These are phyloP conservation scores for Barnettozyma botsteinii DNA, from an alignment of 805 yeast genomes.

Conservation along the genomic window DNA sequence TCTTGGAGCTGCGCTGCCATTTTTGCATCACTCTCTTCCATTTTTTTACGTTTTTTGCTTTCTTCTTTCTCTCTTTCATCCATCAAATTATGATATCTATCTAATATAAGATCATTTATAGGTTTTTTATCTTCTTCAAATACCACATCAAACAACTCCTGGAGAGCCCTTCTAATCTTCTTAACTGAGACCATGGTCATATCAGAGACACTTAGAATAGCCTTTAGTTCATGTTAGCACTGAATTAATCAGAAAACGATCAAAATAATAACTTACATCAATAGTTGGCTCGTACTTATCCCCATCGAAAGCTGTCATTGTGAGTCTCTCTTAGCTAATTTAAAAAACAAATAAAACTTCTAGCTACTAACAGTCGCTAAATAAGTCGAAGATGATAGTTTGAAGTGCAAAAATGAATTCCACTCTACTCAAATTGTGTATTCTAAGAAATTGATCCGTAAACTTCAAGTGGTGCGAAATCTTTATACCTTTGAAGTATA, in stretches of 20 bases:
- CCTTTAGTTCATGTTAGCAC: constrained; percentile 34
- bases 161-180: constrained; percentile 65
- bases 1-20: constrained; percentile 45
- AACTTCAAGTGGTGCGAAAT: too few species aligned
- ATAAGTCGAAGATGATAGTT: too few species aligned
- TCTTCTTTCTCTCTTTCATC: constrained; percentile 34
- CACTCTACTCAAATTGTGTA: too few species aligned
- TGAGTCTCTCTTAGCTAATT: not conserved
- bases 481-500: too few species aligned
- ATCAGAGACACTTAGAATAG: constrained; percentile 67
- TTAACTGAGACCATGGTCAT: constrained; percentile 66
- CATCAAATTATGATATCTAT: constrained; percentile 45
- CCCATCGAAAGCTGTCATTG: constrained; percentile 14
- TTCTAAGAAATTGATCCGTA: too few species aligned
- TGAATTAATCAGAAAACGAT: not conserved
- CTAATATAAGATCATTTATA: constrained; percentile 55
- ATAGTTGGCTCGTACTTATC: constrained; percentile 49
- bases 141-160: constrained; percentile 56
- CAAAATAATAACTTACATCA: constrained; percentile 40
- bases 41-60: constrained; percentile 28
- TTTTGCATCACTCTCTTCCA: constrained; percentile 44
- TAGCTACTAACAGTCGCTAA: too few species aligned
- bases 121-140: constrained; percentile 45
- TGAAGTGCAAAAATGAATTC: too few species aligned
- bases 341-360: too few species aligned